Conservation (phyloP, 2,329 filamentous ascomycete species). For the Xylariaceae sp. region DNA sequence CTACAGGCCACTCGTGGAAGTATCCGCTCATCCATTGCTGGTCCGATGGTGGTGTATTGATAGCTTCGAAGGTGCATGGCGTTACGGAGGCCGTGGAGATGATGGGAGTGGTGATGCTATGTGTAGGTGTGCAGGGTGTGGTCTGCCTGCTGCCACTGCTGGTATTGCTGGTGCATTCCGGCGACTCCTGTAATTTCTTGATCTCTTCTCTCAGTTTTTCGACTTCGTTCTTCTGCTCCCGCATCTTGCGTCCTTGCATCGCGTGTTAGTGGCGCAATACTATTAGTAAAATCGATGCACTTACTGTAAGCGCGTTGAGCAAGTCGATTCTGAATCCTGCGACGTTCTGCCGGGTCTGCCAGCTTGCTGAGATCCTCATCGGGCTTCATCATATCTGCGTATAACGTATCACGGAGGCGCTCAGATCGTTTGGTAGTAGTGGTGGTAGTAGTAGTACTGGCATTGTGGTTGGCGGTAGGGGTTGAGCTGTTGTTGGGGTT, state of each 20-base stretch:
- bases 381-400: slow-evolving; percentile 26
- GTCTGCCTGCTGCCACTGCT: slow-evolving; percentile 21
- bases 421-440: slow-evolving; percentile 20
- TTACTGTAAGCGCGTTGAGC: slow-evolving; percentile 24
- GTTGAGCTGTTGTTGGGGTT: not conserved
- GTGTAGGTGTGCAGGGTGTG: slow-evolving; percentile 21
- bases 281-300: not conserved
- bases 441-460: not conserved
- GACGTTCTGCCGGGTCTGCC: slow-evolving; percentile 22
- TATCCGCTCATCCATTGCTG: slow-evolving; percentile 23
- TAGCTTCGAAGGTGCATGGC: slow-evolving; percentile 19
- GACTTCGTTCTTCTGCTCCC: slow-evolving; percentile 26
- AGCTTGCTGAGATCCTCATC: slow-evolving; percentile 25
- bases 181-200: slow-evolving; percentile 24
- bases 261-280: slow-evolving; percentile 6
- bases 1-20: slow-evolving; percentile 22
- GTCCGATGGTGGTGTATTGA: slow-evolving; percentile 19
- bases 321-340: slow-evolving; percentile 24
- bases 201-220: slow-evolving; percentile 26
- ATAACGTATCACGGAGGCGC: slow-evolving; percentile 23
- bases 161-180: slow-evolving; percentile 20
- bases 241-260: slow-evolving; percentile 23
- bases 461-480: too few relatives aligned
- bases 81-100: slow-evolving; percentile 17
- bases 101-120: slow-evolving; percentile 14